These are phyloP conservation scores for Aureobasidium sp. DNA, from an alignment of 2,329 filamentous ascomycete species.

Conservation along the genomic window DNA sequence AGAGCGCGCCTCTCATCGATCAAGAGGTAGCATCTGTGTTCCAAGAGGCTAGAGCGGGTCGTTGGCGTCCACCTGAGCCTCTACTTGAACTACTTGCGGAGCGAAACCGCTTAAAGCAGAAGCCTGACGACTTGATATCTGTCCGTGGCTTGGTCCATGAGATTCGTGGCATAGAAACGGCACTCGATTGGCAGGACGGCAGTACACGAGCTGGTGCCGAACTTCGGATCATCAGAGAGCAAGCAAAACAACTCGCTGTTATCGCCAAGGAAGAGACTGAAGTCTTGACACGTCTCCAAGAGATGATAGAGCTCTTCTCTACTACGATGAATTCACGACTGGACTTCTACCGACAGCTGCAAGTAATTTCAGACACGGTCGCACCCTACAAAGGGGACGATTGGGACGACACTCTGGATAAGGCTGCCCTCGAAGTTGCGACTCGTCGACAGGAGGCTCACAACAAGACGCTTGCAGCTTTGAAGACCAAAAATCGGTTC, in stretches of 20 bases:
- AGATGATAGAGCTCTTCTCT: constrained; percentile 81
- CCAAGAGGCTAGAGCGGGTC: constrained; percentile 56
- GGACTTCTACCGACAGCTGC: constrained; percentile 92
- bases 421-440: constrained; percentile 47
- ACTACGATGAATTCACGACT: constrained; percentile 85
- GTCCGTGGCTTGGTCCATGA: constrained; percentile 76
- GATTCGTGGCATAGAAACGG: constrained; percentile 68
- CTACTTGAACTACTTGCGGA: constrained; percentile 54
- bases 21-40: constrained; percentile 68
- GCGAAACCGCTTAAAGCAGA: constrained; percentile 49
- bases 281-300: constrained; percentile 58
- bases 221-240: constrained; percentile 66
- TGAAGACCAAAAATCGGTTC: constrained; percentile 82
- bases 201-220: constrained; percentile 69
- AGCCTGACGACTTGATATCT: constrained; percentile 65
- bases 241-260: constrained; percentile 66
- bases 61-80: constrained; percentile 76
- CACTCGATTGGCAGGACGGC: constrained; percentile 64
- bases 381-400: constrained; percentile 72
- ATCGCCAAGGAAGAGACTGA: constrained; percentile 61
- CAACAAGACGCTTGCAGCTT: constrained; percentile 64
- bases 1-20: constrained; percentile 77
- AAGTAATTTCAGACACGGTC: constrained; percentile 91
- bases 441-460: constrained; percentile 56
- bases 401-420: constrained; percentile 63